phyloP scores from a whole-genome alignment of 192 early-diverging fungal species.

The Rhizoclosmatium sp. region DNA sequence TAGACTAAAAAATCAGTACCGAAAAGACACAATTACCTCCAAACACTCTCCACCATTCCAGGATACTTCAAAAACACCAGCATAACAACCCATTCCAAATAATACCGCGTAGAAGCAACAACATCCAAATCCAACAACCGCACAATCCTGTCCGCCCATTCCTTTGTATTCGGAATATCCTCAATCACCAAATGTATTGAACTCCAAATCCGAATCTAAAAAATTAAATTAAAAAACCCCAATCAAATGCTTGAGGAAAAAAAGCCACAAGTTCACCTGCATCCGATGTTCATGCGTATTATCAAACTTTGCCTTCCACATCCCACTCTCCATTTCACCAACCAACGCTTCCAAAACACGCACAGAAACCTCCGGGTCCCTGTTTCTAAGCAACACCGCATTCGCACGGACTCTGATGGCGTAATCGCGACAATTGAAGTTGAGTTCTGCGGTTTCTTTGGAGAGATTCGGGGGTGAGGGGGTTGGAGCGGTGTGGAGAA shows the following conservation, averaged over 20 bases:
- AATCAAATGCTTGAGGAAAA: not conserved
- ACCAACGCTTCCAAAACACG: slow-evolving; percentile 24
- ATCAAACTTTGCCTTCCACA: slow-evolving; percentile 37
- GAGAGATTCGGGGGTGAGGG: not conserved
- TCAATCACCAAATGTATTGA: slow-evolving; percentile 54
- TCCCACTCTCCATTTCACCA: not conserved
- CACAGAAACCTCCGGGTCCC: not conserved
- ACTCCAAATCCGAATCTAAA: slow-evolving; percentile 56
- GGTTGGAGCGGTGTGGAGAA: slow-evolving; percentile 30
- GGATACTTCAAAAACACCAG: slow-evolving; percentile 28
- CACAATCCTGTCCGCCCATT: slow-evolving; percentile 37
- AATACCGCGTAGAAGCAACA: slow-evolving; percentile 51
- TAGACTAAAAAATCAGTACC: not conserved
- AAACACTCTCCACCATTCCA: not conserved
- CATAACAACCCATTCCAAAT: slow-evolving; percentile 55
- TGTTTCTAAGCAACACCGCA: slow-evolving; percentile 50
- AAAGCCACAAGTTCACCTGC: slow-evolving; percentile 14
- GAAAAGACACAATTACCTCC: slow-evolving; percentile 9
- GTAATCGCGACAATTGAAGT: slow-evolving; percentile 61
- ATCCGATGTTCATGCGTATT: slow-evolving; percentile 36
- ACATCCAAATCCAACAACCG: slow-evolving; percentile 51
- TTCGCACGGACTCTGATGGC: slow-evolving; percentile 59
- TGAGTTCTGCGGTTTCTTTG: slow-evolving; percentile 45
- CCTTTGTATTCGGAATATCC: slow-evolving; percentile 38
- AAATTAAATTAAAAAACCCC: not conserved